A percentile compares a stretch with the other conserved stretches of the same genome.
phyloP scores from a whole-genome alignment of 192 early-diverging fungal genomes.

The Spizellomyces sp. region DNA sequence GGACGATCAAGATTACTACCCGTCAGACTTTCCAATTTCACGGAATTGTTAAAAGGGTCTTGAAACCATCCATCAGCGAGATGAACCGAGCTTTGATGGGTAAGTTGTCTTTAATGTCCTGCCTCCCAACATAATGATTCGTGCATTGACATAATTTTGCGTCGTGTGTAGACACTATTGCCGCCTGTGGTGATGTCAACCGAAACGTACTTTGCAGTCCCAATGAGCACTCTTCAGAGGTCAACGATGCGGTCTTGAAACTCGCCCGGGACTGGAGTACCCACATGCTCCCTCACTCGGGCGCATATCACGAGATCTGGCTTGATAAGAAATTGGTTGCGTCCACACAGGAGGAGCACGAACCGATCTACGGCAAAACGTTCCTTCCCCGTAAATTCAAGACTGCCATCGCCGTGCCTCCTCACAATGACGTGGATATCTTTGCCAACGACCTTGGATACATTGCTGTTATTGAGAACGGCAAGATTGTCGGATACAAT shows the following conservation, averaged over 20 bases:
- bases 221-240: slow-evolving; percentile 75
- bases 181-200: slow-evolving; percentile 98
- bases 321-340: slow-evolving; percentile 87
- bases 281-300: slow-evolving; percentile 83
- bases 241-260: slow-evolving; percentile 77
- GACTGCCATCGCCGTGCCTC: slow-evolving; percentile 91
- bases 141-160: slow-evolving; percentile 27
- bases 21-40: slow-evolving; percentile 98
- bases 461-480: slow-evolving; percentile 85
- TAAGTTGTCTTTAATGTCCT: too few species aligned
- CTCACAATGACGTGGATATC: slow-evolving; percentile 95
- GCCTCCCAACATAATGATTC: slow-evolving; percentile 3
- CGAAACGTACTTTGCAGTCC: slow-evolving; percentile 95
- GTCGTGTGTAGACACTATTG: slow-evolving; percentile 67
- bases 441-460: slow-evolving; percentile 94
- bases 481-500: slow-evolving; percentile 85
- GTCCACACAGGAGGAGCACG: slow-evolving; percentile 67
- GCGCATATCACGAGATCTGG: slow-evolving; percentile 98
- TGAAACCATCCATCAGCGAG: slow-evolving; percentile 85
- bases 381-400: slow-evolving; percentile 98
- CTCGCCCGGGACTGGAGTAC: slow-evolving; percentile 72
- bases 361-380: slow-evolving; percentile 91
- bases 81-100: slow-evolving; percentile 87
- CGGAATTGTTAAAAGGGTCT: slow-evolving; percentile 88
- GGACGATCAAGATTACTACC: slow-evolving; percentile 92